A percentile compares a stretch with the other conserved stretches of the same genome.
Conservation (phyloP, 108 stramenopile species). For the Mayamaea pseudoterrestris region DNA sequence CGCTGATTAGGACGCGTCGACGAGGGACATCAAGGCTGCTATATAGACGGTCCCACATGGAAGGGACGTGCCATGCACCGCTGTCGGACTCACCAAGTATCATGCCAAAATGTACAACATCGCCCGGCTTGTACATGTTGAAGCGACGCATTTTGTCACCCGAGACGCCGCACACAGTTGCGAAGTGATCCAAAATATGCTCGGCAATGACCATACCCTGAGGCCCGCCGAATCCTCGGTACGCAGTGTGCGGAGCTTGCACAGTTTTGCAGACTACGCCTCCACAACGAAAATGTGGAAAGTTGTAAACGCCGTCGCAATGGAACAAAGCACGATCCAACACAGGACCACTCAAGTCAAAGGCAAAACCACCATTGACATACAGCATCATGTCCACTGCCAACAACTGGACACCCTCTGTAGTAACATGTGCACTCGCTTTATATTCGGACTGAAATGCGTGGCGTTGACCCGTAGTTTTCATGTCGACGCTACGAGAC, state of each 20-base stretch:
- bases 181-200: conserved; percentile 88
- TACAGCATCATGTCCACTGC: conserved; percentile 72
- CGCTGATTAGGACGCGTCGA: conserved; percentile 44
- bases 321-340: conserved; percentile 88
- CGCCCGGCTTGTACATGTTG: conserved; percentile 74
- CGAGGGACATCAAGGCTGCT: conserved; percentile 38
- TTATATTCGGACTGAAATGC: conserved; percentile 77
- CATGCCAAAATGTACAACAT: conserved; percentile 82
- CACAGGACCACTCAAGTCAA: conserved; percentile 85
- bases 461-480: conserved; percentile 29
- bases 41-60: conserved; percentile 59
- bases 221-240: conserved; percentile 89
- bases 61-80: conserved; percentile 82
- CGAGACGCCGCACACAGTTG: conserved; percentile 40
- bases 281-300: conserved; percentile 65
- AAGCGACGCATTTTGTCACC: conserved; percentile 44
- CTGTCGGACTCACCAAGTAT: conserved; percentile 32
- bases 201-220: conserved; percentile 43
- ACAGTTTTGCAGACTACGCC: conserved; percentile 84
- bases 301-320: conserved; percentile 78
- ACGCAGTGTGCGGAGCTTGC: conserved; percentile 89
- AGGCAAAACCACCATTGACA: conserved; percentile 76
- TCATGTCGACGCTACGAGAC: conserved; percentile 88
- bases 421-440: conserved; percentile 64
- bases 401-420: conserved; percentile 60